phyloP scores from a whole-genome alignment of 2,329 filamentous ascomycete species.

The Lasiodiplodia sp. region DNA sequence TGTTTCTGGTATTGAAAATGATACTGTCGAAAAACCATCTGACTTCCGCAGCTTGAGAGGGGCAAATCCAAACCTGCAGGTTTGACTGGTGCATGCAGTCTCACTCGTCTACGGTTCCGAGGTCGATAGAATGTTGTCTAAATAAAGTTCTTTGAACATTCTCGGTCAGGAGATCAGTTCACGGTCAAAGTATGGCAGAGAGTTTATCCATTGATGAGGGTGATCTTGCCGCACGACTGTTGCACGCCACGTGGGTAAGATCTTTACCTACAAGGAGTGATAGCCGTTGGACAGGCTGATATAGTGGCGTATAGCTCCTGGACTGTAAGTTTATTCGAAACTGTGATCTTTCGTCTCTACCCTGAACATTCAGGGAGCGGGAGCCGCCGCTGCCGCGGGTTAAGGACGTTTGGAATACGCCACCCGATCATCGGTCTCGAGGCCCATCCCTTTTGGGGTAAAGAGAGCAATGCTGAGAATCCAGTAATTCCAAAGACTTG shows the following conservation, averaged over 20 bases:
- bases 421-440: background rate
- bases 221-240: conserved; percentile 3
- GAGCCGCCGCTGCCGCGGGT: conserved; percentile 5
- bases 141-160: background rate
- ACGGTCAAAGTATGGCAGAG: background rate
- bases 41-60: background rate
- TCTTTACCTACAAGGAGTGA: background rate
- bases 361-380: background rate
- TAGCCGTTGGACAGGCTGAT: background rate
- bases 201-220: background rate
- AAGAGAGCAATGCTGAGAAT: too few species aligned
- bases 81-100: background rate
- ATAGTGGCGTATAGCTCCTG: background rate
- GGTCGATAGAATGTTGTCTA: background rate
- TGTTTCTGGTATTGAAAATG: too few species aligned
- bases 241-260: conserved; percentile 19
- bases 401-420: background rate
- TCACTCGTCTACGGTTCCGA: too few species aligned
- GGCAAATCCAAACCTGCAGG: background rate
- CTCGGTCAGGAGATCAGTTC: background rate
- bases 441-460: background rate
- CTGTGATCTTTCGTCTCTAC: background rate
- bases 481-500: background rate
- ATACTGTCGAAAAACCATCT: too few species aligned
- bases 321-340: background rate